Conservation (phyloP, 495 filamentous ascomycete species). For the Extremus antarcticus region DNA sequence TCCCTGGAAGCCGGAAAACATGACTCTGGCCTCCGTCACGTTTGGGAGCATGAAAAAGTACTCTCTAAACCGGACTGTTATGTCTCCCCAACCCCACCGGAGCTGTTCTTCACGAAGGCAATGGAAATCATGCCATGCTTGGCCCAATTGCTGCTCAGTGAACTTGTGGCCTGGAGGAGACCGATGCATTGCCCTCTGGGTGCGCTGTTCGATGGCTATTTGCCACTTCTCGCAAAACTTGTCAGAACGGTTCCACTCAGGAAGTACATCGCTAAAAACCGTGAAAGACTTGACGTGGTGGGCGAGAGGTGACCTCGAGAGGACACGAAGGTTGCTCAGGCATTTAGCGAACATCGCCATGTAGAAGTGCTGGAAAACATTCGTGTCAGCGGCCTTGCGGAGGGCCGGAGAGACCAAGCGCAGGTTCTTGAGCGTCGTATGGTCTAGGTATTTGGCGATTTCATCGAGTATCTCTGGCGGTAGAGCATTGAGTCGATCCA, state of each 20-base stretch:
- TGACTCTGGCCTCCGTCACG: not conserved
- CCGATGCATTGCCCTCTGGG: no score
- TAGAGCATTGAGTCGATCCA: no score
- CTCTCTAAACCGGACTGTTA: not conserved
- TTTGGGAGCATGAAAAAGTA: not conserved
- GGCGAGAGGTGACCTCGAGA: not conserved
- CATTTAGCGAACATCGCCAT: not conserved
- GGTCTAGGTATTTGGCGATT: not conserved
- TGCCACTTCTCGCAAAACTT: not conserved
- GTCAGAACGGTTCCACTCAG: not conserved
- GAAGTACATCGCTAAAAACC: slow-evolving; percentile 1
- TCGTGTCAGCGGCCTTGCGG: not conserved
- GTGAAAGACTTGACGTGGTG: slow-evolving; percentile 4
- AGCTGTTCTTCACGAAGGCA: not conserved
- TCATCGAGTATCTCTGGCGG: slow-evolving; percentile 4
- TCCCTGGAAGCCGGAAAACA: not conserved
- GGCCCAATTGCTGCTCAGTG: not conserved
- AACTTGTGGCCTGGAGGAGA: not conserved
- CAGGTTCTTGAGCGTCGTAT: not conserved
- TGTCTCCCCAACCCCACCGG: not conserved
- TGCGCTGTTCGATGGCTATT: no score
- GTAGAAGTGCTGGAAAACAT: slow-evolving; percentile 8
- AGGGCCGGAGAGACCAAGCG: not conserved
- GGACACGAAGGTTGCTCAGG: not conserved
- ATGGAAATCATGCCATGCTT: not conserved